Conservation (phyloP, 768 basidiomycete genomes). For the Daedalea quercina region DNA sequence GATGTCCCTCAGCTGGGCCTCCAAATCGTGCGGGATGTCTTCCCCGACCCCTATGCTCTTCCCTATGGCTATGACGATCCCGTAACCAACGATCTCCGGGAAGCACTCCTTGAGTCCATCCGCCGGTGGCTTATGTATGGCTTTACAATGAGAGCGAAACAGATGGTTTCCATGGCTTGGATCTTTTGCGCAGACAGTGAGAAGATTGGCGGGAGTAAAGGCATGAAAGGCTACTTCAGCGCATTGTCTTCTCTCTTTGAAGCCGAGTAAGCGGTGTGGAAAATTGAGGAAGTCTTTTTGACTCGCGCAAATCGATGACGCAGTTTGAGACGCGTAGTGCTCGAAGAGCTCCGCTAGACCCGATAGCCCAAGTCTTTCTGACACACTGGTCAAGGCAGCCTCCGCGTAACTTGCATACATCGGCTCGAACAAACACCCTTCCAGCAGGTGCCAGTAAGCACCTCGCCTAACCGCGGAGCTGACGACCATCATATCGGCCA, state of each 20-base stretch:
- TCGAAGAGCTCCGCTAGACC: slow-evolving; percentile 62
- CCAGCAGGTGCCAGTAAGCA: slow-evolving; percentile 85
- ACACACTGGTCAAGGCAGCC: slow-evolving; percentile 53
- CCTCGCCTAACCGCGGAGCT: slow-evolving; percentile 73
- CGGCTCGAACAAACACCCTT: slow-evolving; percentile 46
- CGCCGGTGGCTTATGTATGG: slow-evolving; percentile 37
- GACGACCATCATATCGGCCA: slow-evolving; percentile 74
- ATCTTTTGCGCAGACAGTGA: slow-evolving; percentile 33
- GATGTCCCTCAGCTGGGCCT: slow-evolving; percentile 28
- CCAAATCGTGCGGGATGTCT: slow-evolving; percentile 24
- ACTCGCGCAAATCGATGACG: slow-evolving; percentile 52
- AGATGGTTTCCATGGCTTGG: slow-evolving; percentile 33
- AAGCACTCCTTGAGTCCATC: slow-evolving; percentile 61
- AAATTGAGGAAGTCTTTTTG: slow-evolving; percentile 47
- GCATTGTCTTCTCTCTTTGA: slow-evolving; percentile 54
- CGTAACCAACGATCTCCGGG: slow-evolving; percentile 61
- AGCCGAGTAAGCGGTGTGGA: slow-evolving; percentile 74
- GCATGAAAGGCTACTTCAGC: slow-evolving; percentile 59
- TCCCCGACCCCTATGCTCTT: slow-evolving; percentile 16
- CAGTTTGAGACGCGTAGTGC: slow-evolving; percentile 72
- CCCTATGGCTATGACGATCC: slow-evolving; percentile 44
- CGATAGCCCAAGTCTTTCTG: slow-evolving; percentile 59
- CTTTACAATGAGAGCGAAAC: slow-evolving; percentile 59
- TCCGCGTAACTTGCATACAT: slow-evolving; percentile 33
- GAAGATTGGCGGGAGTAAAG: slow-evolving; percentile 63